Percentiles rank a stretch among this genome's conserved stretches.
Evolutionary conservation across 2,329 filamentous ascomycete species (phyloP).

Genomic region (Bipolaris zeicola): DNA sequence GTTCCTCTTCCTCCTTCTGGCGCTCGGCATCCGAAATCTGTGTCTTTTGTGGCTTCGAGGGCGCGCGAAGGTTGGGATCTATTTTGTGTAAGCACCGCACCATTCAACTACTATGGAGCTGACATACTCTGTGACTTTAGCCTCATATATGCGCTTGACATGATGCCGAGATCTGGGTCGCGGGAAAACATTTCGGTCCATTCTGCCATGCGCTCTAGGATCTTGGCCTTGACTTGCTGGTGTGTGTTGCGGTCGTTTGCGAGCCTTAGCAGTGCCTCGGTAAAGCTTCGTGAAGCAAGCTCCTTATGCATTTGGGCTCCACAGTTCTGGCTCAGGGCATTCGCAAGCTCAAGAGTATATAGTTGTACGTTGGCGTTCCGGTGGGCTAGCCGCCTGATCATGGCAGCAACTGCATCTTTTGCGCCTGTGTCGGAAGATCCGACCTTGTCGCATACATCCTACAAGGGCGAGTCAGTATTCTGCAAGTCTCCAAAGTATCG

Average conservation of each 20-base stretch:
- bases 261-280: conserved; percentile 87
- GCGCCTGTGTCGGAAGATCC: conserved; percentile 60
- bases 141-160: conserved; percentile 92
- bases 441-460: conserved; percentile 68
- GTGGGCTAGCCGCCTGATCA: conserved; percentile 91
- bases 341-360: conserved; percentile 88
- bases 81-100: conserved; percentile 38
- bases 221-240: conserved; percentile 94
- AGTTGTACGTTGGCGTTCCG: conserved; percentile 96
- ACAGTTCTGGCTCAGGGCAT: conserved; percentile 91
- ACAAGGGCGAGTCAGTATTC: conserved; percentile 19
- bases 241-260: conserved; percentile 95
- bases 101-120: not conserved
- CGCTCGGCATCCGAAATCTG: conserved; percentile 88
- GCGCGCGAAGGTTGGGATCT: conserved; percentile 89
- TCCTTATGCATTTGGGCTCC: conserved; percentile 86
- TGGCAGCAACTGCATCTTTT: conserved; percentile 84
- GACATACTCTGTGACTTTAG: conserved; percentile 71
- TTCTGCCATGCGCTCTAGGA: conserved; percentile 92
- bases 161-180: conserved; percentile 92
- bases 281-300: conserved; percentile 88
- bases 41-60: conserved; percentile 91
- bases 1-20: conserved; percentile 93
- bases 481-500: not conserved
- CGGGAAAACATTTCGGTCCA: conserved; percentile 94